phyloP scores from a whole-genome alignment of 129 eudicot genomes.

The Solidago caesia region DNA sequence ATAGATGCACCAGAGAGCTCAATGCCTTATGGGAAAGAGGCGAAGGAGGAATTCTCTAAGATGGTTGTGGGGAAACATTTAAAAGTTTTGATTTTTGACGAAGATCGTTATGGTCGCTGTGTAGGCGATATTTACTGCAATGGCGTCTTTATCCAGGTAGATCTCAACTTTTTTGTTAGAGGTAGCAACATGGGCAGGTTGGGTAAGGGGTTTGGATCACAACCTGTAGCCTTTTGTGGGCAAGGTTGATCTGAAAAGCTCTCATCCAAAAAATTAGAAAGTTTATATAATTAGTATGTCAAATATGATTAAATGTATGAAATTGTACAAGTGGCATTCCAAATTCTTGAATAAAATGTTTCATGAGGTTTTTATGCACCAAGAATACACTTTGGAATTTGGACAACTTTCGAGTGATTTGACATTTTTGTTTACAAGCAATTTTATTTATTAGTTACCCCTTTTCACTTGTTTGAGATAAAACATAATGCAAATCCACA shows the following conservation, averaged over 20 bases:
- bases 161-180: not conserved
- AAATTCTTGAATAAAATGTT: too few relatives aligned
- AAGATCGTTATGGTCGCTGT: conserved; percentile 77
- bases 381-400: not conserved
- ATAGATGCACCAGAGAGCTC: conserved; percentile 93
- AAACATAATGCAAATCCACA: not conserved
- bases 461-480: not conserved
- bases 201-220: not conserved
- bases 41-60: conserved; percentile 69
- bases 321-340: too few relatives aligned
- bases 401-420: not conserved
- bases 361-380: not conserved
- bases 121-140: conserved; percentile 94
- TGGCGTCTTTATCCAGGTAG: conserved; percentile 84
- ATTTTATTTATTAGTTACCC: not conserved
- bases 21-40: conserved; percentile 95
- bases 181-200: not conserved
- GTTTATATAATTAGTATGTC: not conserved
- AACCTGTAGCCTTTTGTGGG: not conserved
- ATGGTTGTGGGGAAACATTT: conserved; percentile 59
- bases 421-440: not conserved
- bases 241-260: not conserved
- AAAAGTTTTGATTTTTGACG: conserved; percentile 60
- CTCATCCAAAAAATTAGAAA: not conserved
- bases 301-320: not conserved